phyloP scores from a whole-genome alignment of 257 asterid species.

The Parsonsia alboflavescens region DNA sequence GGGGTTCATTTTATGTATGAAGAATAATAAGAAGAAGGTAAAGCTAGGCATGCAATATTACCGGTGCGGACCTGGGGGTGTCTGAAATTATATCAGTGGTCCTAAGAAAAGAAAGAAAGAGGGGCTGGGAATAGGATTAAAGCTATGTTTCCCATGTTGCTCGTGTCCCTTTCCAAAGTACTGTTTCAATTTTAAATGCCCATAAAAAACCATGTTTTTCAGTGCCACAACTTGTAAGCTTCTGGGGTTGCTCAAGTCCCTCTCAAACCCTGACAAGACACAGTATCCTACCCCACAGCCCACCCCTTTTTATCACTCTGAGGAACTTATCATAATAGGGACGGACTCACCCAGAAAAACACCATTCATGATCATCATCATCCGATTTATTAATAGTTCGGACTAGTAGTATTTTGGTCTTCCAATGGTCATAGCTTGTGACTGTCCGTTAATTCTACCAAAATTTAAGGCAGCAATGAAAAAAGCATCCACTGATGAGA shows the following conservation, averaged over 20 bases:
- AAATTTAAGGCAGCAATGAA: slow-evolving; percentile 1
- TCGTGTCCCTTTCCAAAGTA: slow-evolving; percentile 31
- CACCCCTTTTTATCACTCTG: slow-evolving; percentile 20
- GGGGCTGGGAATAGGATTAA: slow-evolving; percentile 28
- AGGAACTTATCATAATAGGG: slow-evolving; percentile 21
- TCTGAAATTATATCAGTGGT: slow-evolving; percentile 10
- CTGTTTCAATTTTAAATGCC: slow-evolving; percentile 30
- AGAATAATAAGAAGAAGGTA: slow-evolving; percentile 1
- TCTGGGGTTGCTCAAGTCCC: slow-evolving; percentile 34
- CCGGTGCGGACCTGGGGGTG: slow-evolving; percentile 1
- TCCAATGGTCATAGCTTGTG: slow-evolving; percentile 6
- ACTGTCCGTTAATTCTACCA: slow-evolving; percentile 14
- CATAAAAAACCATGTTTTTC: slow-evolving; percentile 41
- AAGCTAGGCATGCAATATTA: slow-evolving; percentile 6
- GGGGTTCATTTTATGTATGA: slow-evolving; percentile 2
- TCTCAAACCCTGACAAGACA: slow-evolving; percentile 31
- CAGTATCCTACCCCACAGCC: slow-evolving; percentile 30
- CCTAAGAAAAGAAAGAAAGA: slow-evolving; percentile 18
- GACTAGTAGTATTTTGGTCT: slow-evolving; percentile 1
- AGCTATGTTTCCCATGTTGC: slow-evolving; percentile 30
- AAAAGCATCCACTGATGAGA: not conserved
- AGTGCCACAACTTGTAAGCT: slow-evolving; percentile 45
- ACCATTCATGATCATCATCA: slow-evolving; percentile 19
- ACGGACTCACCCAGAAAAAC: not conserved
- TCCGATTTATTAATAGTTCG: not conserved